Base-by-base conservation (phyloP, 23 red algal species). In the Gracilaria gracilis region DNA sequence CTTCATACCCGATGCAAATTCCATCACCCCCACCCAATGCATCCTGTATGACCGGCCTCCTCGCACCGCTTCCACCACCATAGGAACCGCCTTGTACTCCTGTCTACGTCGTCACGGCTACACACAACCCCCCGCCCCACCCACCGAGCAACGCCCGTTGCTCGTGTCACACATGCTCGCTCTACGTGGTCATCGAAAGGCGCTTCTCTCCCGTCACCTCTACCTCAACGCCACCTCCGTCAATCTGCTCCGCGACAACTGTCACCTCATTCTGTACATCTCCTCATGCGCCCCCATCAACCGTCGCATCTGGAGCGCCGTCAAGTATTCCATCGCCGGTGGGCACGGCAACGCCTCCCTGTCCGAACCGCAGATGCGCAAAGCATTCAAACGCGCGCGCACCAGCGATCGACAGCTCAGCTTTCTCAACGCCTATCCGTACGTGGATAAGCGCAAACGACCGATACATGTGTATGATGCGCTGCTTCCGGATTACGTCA, bases 31-130 rank as follows among this genome's bases (percentile, higher is more conserved):
- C 42, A 64, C 38, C 19, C 87, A 32, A 34, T 90, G 87, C 72
- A 35, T 90, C 40, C 17, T 90, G 11, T 90, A 90, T 33, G 87
- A 90, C 58, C n/a, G 75, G 6, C 87, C 87, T n/a, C 87, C 87
- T 4, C 55, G 87, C 14, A 90, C 87, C 23, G 87, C 67, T 9
- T 67, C 55, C 59, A 80, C 87, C 54, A 80, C 87, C 21, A 90
- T 90, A 34, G 54, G 57, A 36, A 66, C 39, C 33, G 87, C 87
- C 13, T 2, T 90, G 28, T 19, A 50, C 2, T 33, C 50, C 9
- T 90, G 87, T 59, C 58, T 90, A 17, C 42, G 40, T 9, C 17
- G 6, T 20, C 74, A 90, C 46, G 73, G 74, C 49, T 90, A 47
- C 25, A 4, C 29, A n/a, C 76, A 80, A 27, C 76, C 87, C 17